Percentiles rank a stretch among this genome's conserved stretches.
Evolutionary conservation across 2,329 filamentous ascomycete species (phyloP).

Genomic region (Curvularia spicifera): DNA sequence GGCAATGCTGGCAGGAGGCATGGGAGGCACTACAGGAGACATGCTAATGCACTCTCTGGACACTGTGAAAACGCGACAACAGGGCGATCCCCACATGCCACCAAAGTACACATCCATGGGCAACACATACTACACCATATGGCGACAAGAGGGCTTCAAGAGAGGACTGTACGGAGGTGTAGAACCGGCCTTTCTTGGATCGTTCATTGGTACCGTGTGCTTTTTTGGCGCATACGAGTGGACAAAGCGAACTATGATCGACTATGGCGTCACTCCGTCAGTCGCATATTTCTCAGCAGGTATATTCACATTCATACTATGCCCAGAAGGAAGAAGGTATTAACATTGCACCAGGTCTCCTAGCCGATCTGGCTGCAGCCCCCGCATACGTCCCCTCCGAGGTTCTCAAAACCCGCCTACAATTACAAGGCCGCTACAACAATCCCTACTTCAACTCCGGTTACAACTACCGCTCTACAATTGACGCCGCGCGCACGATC

Average conservation of each 20-base stretch:
- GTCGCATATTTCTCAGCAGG: conserved; percentile 86
- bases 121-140: conserved; percentile 90
- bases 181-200: conserved; percentile 85
- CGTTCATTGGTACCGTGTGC: conserved; percentile 89
- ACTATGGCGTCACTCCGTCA: conserved; percentile 79
- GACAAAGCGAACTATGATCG: conserved; percentile 88
- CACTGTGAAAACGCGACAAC: conserved; percentile 97
- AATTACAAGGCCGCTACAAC: conserved; percentile 92
- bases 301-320: conserved; percentile 49
- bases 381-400: conserved; percentile 96
- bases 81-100: conserved; percentile 91
- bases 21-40: conserved; percentile 92
- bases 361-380: conserved; percentile 90
- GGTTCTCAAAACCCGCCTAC: conserved; percentile 94
- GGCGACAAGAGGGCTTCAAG: conserved; percentile 85
- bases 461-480: conserved; percentile 90
- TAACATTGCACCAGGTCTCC: conserved; percentile 66
- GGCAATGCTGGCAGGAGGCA: conserved; percentile 94
- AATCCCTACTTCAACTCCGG: conserved; percentile 93
- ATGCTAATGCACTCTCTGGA: conserved; percentile 99
- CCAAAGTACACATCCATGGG: conserved; percentile 91
- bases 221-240: conserved; percentile 98
- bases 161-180: conserved; percentile 94
- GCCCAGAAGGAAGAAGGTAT: background rate
- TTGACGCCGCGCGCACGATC: conserved; percentile 86